phyloP scores from a whole-genome alignment of 2,329 filamentous ascomycete genomes.

The Aspergillus calidoustus region DNA sequence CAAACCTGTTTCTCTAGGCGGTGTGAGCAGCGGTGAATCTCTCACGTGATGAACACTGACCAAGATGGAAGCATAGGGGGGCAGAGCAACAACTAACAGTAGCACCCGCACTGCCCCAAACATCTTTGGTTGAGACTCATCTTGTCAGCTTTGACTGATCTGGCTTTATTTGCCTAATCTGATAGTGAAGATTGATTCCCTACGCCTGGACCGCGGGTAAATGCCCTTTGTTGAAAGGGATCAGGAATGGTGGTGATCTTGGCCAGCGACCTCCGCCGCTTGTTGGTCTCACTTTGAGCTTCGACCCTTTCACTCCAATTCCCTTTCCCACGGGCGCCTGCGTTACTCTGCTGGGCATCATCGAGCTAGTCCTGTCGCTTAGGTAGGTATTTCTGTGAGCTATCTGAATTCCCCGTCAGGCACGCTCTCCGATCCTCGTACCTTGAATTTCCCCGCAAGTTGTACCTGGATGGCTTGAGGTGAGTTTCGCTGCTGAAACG shows the following conservation, averaged over 20 bases:
- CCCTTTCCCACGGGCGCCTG: slow-evolving; percentile 24
- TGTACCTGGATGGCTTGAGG: slow-evolving; percentile 32
- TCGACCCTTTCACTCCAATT: slow-evolving; percentile 27
- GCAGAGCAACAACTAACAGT: slow-evolving; percentile 36
- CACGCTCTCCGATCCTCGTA: slow-evolving; percentile 21
- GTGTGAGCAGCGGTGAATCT: slow-evolving; percentile 23
- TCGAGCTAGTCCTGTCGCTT: slow-evolving; percentile 5
- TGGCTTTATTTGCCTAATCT: slow-evolving; percentile 1
- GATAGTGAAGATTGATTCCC: slow-evolving; percentile 4
- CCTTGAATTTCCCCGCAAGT: slow-evolving; percentile 31
- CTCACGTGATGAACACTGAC: slow-evolving; percentile 29
- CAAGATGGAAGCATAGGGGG: slow-evolving; percentile 31
- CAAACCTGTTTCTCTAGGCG: slow-evolving; percentile 18
- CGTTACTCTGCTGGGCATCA: slow-evolving; percentile 8
- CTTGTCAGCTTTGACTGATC: slow-evolving; percentile 9
- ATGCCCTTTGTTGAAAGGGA: slow-evolving; percentile 22
- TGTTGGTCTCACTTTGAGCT: slow-evolving; percentile 40
- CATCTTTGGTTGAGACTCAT: slow-evolving; percentile 21
- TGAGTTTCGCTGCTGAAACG: slow-evolving; percentile 24
- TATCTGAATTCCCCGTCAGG: slow-evolving; percentile 13
- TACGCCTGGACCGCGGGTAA: slow-evolving; percentile 1
- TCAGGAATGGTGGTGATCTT: slow-evolving; percentile 37
- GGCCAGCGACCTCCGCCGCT: slow-evolving; percentile 40
- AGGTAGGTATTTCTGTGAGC: slow-evolving; percentile 5
- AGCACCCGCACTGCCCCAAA: slow-evolving; percentile 33